Conservation (phyloP, 257 asterid species). For the Anisodus tanguticus region DNA sequence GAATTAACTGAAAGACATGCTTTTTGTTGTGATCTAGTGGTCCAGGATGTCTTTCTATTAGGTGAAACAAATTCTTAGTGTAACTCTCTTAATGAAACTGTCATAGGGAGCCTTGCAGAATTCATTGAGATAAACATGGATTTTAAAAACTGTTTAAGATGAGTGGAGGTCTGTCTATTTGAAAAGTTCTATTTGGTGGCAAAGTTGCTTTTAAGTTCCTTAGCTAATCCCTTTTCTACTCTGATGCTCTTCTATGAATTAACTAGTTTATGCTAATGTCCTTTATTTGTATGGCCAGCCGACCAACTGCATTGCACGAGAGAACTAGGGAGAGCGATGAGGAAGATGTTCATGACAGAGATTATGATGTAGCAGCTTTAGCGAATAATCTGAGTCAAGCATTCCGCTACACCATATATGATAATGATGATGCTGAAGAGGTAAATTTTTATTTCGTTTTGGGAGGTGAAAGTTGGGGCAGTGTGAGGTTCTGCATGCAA, state of each 20-base stretch:
- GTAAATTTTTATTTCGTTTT: slow-evolving; percentile 36
- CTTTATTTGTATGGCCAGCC: slow-evolving; percentile 57
- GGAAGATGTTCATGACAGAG: slow-evolving; percentile 87
- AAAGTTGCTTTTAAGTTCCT: not conserved
- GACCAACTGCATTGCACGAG: slow-evolving; percentile 89
- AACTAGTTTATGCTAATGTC: slow-evolving; percentile 14
- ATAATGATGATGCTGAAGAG: slow-evolving; percentile 82
- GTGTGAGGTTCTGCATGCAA: not conserved
- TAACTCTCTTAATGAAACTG: not conserved
- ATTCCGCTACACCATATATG: slow-evolving; percentile 80
- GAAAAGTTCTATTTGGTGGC: not conserved
- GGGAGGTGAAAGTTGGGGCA: slow-evolving; percentile 20
- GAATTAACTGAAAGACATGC: slow-evolving; percentile 13
- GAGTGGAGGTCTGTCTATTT: not conserved
- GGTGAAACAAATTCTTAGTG: not conserved
- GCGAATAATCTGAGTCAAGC: slow-evolving; percentile 93
- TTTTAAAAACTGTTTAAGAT: not conserved
- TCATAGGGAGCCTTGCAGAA: slow-evolving; percentile 4
- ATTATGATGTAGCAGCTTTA: slow-evolving; percentile 89
- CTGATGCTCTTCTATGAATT: slow-evolving; percentile 12
- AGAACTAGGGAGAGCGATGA: slow-evolving; percentile 89
- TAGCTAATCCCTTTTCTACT: slow-evolving; percentile 18
- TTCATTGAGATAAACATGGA: not conserved
- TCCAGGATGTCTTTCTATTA: not conserved
- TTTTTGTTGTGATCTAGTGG: slow-evolving; percentile 13